phyloP scores from a whole-genome alignment of 2,329 filamentous ascomycete species.

The Chaetomium sp. region DNA sequence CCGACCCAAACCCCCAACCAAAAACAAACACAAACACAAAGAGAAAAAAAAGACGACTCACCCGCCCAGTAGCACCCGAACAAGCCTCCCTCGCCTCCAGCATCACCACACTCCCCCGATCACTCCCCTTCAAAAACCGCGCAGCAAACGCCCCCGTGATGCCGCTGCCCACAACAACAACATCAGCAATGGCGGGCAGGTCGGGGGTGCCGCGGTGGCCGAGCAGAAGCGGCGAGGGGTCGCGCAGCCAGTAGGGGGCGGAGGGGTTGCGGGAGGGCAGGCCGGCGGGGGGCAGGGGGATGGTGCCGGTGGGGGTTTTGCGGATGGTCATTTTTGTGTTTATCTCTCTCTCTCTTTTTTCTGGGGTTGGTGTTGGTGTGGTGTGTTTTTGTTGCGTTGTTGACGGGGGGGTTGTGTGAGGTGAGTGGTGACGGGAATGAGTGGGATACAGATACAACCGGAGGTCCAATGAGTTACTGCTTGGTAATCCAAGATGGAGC shows the following conservation, averaged over 20 bases:
- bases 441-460: neutral
- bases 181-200: conserved; percentile 64
- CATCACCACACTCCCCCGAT: conserved; percentile 61
- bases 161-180: conserved; percentile 73
- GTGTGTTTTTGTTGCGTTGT: neutral
- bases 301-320: neutral
- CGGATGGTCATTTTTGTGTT: conserved; percentile 25
- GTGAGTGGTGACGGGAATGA: neutral
- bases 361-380: neutral
- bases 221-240: conserved; percentile 64
- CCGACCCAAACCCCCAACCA: neutral
- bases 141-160: conserved; percentile 76
- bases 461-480: neutral
- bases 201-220: conserved; percentile 68
- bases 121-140: conserved; percentile 56
- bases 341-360: neutral
- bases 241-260: conserved; percentile 72
- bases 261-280: conserved; percentile 65
- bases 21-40: neutral
- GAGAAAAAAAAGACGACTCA: conserved; percentile 45
- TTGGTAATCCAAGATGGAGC: neutral
- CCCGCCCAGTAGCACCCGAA: conserved; percentile 80
- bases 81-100: conserved; percentile 79
- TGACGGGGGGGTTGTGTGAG: neutral
- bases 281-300: conserved; percentile 41